Evolutionary conservation across 345 rosid species (phyloP), one percentile per base, ranked within the genome.

Genomic region (Brassica carinata): DNA sequence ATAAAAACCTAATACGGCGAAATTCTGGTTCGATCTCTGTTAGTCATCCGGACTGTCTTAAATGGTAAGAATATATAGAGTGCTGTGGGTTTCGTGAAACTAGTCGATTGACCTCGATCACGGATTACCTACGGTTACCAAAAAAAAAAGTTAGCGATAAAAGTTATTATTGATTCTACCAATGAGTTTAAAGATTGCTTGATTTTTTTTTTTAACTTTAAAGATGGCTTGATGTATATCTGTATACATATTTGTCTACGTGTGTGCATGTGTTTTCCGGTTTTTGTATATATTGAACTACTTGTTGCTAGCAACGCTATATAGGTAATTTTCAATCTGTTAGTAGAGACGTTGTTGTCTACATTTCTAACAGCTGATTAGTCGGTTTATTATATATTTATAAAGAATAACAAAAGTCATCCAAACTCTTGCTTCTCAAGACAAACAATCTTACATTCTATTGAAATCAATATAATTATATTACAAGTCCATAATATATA

Each of bases 261-360:
- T 78, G 66, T 71, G 59, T 71, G 71, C 76, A 77, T 77, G 65
- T 64, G 69, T 43, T 62, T 62, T 63, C 18, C 43, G 2, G 9
- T 5, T 64, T 34, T n/a, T 23, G 81, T 10, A 29, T 40, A 72
- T 72, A n/a, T n/a, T 27, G 51, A 18, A 57, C 10, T 66, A 57
- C 48, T 14, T 73, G 0, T 43, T 67, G 73, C 29, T 66, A 73
- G 68, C 59, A 33, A 71, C 65, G 67, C 66, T 38, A 27, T 30
- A 18, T 67, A 18, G 29, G 77, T 30, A 73, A 15, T 48, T 69
- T 62, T 80, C 83, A 69, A 80, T 74, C 69, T 48, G 79, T 80
- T 74, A 80, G 83, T 80, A 80, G 79, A 80, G 65, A 74, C 74
- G 64, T 80, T 64, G 34, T 74, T 69, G 71, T 80, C 71, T 15